Evolutionary conservation across 805 yeast species (phyloP).

Genomic region (Pichia cephalocereana): DNA sequence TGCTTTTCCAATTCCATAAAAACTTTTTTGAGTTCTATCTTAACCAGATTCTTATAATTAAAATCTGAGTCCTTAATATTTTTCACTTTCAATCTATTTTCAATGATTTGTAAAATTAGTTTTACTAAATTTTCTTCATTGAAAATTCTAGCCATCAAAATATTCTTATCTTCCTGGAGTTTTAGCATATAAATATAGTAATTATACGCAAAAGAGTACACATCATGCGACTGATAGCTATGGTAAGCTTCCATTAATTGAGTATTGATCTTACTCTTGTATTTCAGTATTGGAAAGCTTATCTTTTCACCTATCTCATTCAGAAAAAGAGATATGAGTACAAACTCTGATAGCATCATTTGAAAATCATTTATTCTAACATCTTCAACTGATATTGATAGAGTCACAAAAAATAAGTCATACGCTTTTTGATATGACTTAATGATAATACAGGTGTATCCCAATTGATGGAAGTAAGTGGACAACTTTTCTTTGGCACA

Average conservation of each 20-base stretch:
- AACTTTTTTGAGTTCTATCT: neutral
- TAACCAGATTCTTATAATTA: neutral
- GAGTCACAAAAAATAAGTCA: conserved; percentile 7
- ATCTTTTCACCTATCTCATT: neutral
- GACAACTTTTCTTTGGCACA: conserved; percentile 9
- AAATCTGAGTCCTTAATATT: neutral
- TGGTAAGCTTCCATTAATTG: conserved; percentile 1
- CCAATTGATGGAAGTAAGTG: conserved; percentile 12
- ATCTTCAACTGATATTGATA: neutral
- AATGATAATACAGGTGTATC: conserved; percentile 13
- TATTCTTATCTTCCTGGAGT: neutral
- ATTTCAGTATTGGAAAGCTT: neutral
- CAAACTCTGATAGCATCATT: neutral
- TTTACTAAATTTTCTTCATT: neutral
- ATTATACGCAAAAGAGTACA: neutral
- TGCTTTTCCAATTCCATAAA: neutral
- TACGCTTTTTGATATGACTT: conserved; percentile 14
- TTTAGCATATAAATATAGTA: neutral
- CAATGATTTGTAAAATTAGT: neutral
- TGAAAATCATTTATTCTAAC: neutral
- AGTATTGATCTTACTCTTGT: neutral
- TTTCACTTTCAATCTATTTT: neutral
- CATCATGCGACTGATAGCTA: conserved; percentile 1
- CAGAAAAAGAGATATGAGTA: neutral
- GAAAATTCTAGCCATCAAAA: neutral